Percentiles rank a stretch among this genome's conserved stretches.
Conservation (phyloP, 495 filamentous ascomycete species). For the Glutinoglossum americanum region DNA sequence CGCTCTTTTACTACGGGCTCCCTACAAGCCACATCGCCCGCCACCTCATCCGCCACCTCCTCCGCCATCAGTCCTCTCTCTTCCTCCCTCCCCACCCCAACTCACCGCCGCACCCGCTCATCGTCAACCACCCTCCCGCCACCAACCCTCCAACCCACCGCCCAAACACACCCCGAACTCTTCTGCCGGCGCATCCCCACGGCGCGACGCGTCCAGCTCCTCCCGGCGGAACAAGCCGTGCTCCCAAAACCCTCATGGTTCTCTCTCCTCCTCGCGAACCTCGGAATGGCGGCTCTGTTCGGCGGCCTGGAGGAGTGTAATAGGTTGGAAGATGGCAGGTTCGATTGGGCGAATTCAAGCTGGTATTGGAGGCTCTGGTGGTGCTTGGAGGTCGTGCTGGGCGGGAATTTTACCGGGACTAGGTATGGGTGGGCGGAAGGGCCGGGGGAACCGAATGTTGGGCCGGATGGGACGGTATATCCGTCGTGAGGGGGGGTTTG, state of each 20-base stretch:
- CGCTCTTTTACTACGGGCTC: not conserved
- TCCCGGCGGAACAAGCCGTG: slow-evolving; percentile 6
- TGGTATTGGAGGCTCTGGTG: slow-evolving; percentile 3
- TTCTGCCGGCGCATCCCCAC: slow-evolving; percentile 3
- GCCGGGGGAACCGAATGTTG: not conserved
- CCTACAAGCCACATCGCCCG: not conserved
- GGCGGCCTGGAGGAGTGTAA: not conserved
- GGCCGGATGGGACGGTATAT: not conserved
- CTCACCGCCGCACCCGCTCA: not conserved
- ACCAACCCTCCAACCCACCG: not conserved
- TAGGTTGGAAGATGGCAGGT: not conserved
- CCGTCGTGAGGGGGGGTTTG: not conserved
- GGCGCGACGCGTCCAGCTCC: slow-evolving; percentile 1
- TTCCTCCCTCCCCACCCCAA: not conserved
- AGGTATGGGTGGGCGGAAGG: not conserved
- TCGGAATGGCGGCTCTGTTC: not conserved
- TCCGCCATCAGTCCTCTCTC: not conserved
- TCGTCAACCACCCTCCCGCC: not conserved
- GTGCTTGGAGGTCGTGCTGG: not conserved
- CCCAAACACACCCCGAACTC: not conserved
- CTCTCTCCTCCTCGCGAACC: not conserved
- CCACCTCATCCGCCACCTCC: no score
- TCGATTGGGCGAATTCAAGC: not conserved
- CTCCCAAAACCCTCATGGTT: slow-evolving; percentile 2
- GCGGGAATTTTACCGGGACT: not conserved